Conservation (phyloP, 106 monocot genomes). For the Dactylorhiza incarnata region DNA sequence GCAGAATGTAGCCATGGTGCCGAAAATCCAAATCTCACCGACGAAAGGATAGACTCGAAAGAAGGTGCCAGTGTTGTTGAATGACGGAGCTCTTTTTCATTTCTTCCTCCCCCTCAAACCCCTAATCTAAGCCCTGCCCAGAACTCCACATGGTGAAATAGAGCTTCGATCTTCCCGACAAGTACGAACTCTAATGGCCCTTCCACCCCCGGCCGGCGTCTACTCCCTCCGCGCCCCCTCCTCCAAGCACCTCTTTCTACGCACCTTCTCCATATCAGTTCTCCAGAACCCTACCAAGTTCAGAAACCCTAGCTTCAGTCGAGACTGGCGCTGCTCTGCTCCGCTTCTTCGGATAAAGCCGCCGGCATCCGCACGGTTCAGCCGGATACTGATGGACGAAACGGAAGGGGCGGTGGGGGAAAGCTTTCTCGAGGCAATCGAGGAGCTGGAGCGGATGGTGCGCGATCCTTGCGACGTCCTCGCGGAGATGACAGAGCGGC, state of each 20-base stretch:
- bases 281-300: background rate
- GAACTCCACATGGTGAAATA: background rate
- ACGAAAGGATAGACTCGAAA: background rate
- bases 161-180: background rate
- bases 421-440: slow-evolving; percentile 62
- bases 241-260: slow-evolving; percentile 1
- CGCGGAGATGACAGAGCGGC: slow-evolving; percentile 48
- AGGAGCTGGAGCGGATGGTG: slow-evolving; percentile 75
- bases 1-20: background rate
- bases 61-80: background rate
- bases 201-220: background rate
- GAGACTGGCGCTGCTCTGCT: background rate
- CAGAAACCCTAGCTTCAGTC: background rate
- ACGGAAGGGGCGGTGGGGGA: slow-evolving; percentile 34
- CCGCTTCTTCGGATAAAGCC: background rate
- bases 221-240: background rate
- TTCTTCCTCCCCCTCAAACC: background rate
- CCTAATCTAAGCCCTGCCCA: background rate
- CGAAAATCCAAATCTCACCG: background rate
- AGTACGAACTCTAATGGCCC: slow-evolving; percentile 5
- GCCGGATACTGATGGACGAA: slow-evolving; percentile 29
- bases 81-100: background rate
- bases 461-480: slow-evolving; percentile 76
- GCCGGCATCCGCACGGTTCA: slow-evolving; percentile 22
- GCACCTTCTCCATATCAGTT: background rate